Base-by-base conservation (phyloP, 2,329 filamentous ascomycete genomes). In the Xylariaceae sp. region DNA sequence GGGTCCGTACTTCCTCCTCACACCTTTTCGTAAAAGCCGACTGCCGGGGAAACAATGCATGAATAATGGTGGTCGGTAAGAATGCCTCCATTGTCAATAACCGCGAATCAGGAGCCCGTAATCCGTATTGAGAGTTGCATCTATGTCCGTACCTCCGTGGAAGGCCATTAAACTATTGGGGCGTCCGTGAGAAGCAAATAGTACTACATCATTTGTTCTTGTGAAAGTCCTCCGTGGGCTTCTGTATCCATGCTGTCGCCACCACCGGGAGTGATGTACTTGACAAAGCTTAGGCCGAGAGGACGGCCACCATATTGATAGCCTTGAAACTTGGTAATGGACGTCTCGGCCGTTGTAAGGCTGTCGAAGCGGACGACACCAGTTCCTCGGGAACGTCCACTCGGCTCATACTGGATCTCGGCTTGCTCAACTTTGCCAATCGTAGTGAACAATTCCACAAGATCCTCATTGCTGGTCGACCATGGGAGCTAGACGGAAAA, bases 381-480 rank as follows among this genome's bases (percentile, higher is more conserved):
- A 60, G 90, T 94, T 65, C 94, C 94, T 65, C 92, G 89, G 61
- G 94, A 99, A 68, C 94, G 90, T 51, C 94, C 94, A 70, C 95
- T 97, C 3, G 90, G 89, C 75, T 99, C 94, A 72, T 99, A 97
- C 76, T 99, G 94, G 59, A 99, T 97, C 77, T 99, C 94, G n/a
- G 94, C 94, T 69, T 94, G 92, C 70, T 97, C 92, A 61, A 99
- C 94, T 75, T 96, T 96, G 65, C 94, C 94, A 71, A 99, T 99
- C 9, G 94, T 99, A 15, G 89, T 92, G 80, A 99, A 99, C 17
- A 99, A 83, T 73, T 99, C 94, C 59, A 97, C 86, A 30, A 99
- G 80, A 74, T 99, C 94, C 64, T 99, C 94, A 72, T 99, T 97
- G 79, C 92, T 97, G 13, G 94, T 99, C 34, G 94, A 97, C 94